A percentile compares a stretch with the other conserved stretches of the same genome.
These are phyloP conservation scores for Yarrowia sp. DNA, from an alignment of 805 yeast species.

Conservation along the genomic window DNA sequence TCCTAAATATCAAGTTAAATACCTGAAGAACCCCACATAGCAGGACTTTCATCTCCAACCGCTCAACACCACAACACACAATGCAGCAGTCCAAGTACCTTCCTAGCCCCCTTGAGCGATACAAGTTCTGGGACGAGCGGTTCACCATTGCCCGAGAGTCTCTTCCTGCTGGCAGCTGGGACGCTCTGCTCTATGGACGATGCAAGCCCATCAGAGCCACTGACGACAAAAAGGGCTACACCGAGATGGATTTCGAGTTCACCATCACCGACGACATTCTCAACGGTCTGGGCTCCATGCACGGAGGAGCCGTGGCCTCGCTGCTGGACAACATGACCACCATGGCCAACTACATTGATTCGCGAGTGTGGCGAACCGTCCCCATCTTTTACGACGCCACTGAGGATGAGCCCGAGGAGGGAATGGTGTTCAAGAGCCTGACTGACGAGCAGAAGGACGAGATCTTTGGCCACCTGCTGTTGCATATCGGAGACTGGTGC, in stretches of 20 bases:
- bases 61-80: not conserved
- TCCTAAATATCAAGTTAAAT: not conserved
- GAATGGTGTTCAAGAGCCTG: conserved; percentile 27
- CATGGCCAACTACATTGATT: conserved; percentile 38
- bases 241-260: conserved; percentile 38
- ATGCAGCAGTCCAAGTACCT: conserved; percentile 29
- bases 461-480: conserved; percentile 26
- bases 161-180: conserved; percentile 36
- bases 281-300: conserved; percentile 38
- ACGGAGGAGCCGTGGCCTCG: conserved; percentile 35
- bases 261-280: conserved; percentile 31
- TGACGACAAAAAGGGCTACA: conserved; percentile 31
- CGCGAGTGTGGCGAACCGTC: conserved; percentile 37
- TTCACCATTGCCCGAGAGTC: conserved; percentile 24
- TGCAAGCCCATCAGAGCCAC: conserved; percentile 30
- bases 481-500: conserved; percentile 37
- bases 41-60: not conserved
- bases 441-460: conserved; percentile 35
- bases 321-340: conserved; percentile 35
- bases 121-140: conserved; percentile 33
- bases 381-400: conserved; percentile 37
- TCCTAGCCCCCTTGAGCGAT: conserved; percentile 33
- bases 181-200: conserved; percentile 22
- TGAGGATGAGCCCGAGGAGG: conserved; percentile 33
- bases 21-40: not conserved